Evolutionary conservation across 495 filamentous ascomycete genomes (phyloP).

Genomic region (Immersiella caudata): DNA sequence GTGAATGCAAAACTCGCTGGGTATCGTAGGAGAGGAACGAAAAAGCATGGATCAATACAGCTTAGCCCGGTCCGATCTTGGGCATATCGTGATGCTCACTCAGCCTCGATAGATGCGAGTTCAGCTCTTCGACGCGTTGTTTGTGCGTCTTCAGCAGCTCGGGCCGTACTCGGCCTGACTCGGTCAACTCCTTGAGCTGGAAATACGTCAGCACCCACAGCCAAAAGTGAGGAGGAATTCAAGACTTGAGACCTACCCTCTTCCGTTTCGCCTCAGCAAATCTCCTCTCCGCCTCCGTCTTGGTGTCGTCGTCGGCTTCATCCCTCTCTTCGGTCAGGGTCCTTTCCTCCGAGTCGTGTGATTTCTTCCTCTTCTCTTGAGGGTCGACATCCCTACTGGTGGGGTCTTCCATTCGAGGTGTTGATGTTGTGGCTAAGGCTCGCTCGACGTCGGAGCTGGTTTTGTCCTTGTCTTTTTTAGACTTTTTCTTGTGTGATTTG

Average conservation of each 20-base stretch:
- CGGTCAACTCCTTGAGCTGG: constrained; percentile 69
- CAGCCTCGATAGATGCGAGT: constrained; percentile 85
- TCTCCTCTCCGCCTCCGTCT: constrained; percentile 84
- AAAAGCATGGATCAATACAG: constrained; percentile 5
- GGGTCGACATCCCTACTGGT: background rate
- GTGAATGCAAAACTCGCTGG: background rate
- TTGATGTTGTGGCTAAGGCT: background rate
- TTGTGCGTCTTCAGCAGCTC: constrained; percentile 95
- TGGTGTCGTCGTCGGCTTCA: constrained; percentile 41
- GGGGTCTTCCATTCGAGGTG: background rate
- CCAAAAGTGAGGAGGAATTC: background rate
- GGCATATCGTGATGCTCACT: constrained; percentile 99
- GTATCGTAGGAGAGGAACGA: constrained; percentile 5
- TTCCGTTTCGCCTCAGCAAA: constrained; percentile 79
- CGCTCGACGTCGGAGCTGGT: constrained; percentile 21
- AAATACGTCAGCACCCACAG: background rate
- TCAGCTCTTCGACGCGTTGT: constrained; percentile 92
- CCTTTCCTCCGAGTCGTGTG: constrained; percentile 20
- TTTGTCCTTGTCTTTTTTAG: constrained; percentile 38
- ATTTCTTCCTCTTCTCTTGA: constrained; percentile 23
- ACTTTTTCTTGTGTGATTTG: constrained; percentile 61
- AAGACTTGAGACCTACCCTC: constrained; percentile 59
- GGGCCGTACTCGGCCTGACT: constrained; percentile 46
- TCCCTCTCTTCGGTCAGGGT: constrained; percentile 19
- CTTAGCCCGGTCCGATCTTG: constrained; percentile 74